Evolutionary conservation across 257 asterid genomes (phyloP), one percentile per base, ranked within the genome.

Genomic region (Primulina huaijiensis): DNA sequence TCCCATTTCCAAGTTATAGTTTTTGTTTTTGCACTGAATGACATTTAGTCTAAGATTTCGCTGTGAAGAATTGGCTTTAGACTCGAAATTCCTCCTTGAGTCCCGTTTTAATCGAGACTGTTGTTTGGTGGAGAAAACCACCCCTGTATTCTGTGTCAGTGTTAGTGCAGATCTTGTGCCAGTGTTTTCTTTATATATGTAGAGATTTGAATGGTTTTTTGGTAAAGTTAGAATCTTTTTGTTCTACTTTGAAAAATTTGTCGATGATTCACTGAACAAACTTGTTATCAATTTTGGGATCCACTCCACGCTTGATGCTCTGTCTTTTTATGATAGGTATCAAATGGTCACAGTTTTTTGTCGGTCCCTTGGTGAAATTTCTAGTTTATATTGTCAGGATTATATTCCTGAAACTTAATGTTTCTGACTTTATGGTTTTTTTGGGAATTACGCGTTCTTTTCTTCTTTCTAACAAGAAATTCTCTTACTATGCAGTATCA

Each of bases 401-500:
- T 64, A 40, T 62, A 11, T 67, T 60, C 17, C 64, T 27, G 3
- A 27, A 27, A 27, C 30, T 27, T 27, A 27, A 27, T 27, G 30
- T 2, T 27, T 27, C 30, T 27, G 30, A 27, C 30, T 27, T 27
- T 27, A 31, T 23, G 60, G n/a, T 11, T 21, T 33, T 31, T 57
- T 65, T 23, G 17, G 27, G 14, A 46, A 27, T 20, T 6, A 7
- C 30, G 23, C 9, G 1, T 27, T 61, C 52, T 31, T 6, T 61
- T 43, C 10, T 31, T 65, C 56, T 33, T 33, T 50, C 12, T 6
- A 8, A 5, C 31, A 43, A 20, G 9, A n/a, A 27, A 8, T 34
- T 52, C n/a, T 69, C 9, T 53, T 25, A 30, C 20, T 16, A 40
- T 6, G 68, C 86, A 85, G 88, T 61, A 70, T 57, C 25, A 74